Base-by-base conservation (phyloP, 495 filamentous ascomycete genomes). In the Venustampulla echinocandica region DNA sequence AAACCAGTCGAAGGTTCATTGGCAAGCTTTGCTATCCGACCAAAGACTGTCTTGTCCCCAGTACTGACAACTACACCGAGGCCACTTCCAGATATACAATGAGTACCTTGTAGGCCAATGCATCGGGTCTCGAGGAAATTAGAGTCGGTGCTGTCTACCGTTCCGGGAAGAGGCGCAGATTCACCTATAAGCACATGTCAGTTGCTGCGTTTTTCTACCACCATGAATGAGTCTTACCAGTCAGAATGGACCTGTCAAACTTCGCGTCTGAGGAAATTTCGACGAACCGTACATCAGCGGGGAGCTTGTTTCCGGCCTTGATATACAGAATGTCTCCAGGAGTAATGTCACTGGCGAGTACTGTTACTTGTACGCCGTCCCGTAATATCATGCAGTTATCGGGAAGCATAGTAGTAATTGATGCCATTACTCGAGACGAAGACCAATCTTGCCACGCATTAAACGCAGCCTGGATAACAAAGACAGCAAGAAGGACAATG, bases 401-500 rank as follows among this genome's bases (percentile, higher is more conserved):
- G 10, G 60, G 60, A 35, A 62, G 60, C 60, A 62, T 60, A 43
- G 55, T 60, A 22, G 60, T 47, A 35, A 62, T 60, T 23, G 60
- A 62, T 18, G 60, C 49, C 30, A 62, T n/a, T n/a, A n/a, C n/a
- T n/a, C 71, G 61, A 0, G 72, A 71, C 1, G 75, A 74, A 3
- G 71, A 77, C 68, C 69, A 80, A 49, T 81, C 77, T 46, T 81
- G 76, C 62, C 71, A 80, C 38, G 68, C 71, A 55, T 77, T 77
- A 62, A 85, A 87, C 1, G 65, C 61, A 4, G 82, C 82, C 55
- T 87, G 80, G 18, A 81, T 68, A 47, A 81, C 49, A 49, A 80
- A 82, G 1, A 86, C 81, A 6, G 69, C 68, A 15, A 77, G 46
- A 3, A 85, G 60, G 10, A 85, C 76, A 51, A 82, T 76, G 4